Conservation (phyloP, 2,329 filamentous ascomycete species). For the Aspergillus persii region DNA sequence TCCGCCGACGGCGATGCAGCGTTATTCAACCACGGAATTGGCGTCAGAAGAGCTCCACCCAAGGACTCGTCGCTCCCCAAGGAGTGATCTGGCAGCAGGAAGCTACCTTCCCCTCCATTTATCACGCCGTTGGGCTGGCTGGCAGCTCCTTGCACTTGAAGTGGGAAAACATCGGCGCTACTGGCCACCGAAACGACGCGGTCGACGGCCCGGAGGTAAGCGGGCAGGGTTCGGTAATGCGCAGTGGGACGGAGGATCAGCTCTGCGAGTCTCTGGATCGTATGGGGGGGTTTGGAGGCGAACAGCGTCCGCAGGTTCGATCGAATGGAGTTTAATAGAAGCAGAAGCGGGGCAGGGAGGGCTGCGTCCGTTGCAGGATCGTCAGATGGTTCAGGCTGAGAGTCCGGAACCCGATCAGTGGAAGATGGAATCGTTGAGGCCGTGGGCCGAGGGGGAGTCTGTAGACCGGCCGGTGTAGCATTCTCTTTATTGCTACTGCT, state of each 20-base stretch:
- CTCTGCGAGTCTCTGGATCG: slow-evolving; percentile 87
- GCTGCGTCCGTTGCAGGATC: slow-evolving; percentile 44
- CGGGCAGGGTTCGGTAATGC: slow-evolving; percentile 77
- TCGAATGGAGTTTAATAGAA: slow-evolving; percentile 60
- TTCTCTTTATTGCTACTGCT: slow-evolving; percentile 42
- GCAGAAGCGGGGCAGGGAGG: slow-evolving; percentile 63
- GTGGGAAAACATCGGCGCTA: slow-evolving; percentile 73
- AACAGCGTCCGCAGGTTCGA: slow-evolving; percentile 66
- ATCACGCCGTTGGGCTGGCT: slow-evolving; percentile 56
- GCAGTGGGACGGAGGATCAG: slow-evolving; percentile 71
- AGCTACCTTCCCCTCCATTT: slow-evolving; percentile 35
- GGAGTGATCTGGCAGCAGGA: slow-evolving; percentile 33
- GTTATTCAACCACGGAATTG: slow-evolving; percentile 79
- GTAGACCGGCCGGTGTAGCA: slow-evolving; percentile 29
- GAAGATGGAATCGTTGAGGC: slow-evolving; percentile 37
- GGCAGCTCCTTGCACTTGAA: slow-evolving; percentile 47
- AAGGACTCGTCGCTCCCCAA: slow-evolving; percentile 84
- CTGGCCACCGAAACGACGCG: slow-evolving; percentile 89
- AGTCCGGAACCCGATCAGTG: slow-evolving; percentile 43
- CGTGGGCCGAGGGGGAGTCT: slow-evolving; percentile 34
- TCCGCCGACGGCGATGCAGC: slow-evolving; percentile 28
- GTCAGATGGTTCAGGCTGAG: slow-evolving; percentile 42
- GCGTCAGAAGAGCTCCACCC: slow-evolving; percentile 86
- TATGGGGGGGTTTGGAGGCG: slow-evolving; percentile 75
- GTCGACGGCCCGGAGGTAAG: slow-evolving; percentile 88